Conservation (phyloP, 2,329 filamentous ascomycete genomes). For the Botrytis squamosa region DNA sequence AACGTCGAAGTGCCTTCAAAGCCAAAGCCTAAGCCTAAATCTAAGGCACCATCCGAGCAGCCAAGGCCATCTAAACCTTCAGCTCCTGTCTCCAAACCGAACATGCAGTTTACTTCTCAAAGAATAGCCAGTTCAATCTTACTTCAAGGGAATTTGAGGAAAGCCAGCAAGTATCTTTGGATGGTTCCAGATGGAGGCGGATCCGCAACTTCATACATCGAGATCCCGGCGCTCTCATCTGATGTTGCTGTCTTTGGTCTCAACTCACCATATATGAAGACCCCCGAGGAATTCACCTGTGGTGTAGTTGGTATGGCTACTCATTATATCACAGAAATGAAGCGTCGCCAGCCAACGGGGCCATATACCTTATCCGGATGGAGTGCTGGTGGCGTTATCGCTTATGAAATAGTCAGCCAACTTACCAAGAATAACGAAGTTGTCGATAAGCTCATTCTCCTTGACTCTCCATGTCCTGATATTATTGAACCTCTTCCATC, state of each 20-base stretch:
- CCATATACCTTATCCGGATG: conserved; percentile 70
- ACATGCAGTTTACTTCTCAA: conserved; percentile 28
- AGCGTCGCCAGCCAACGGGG: conserved; percentile 65
- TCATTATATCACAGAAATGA: conserved; percentile 68
- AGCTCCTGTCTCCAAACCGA: conserved; percentile 45
- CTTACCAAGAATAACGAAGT: conserved; percentile 56
- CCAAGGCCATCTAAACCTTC: conserved; percentile 33
- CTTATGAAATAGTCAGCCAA: conserved; percentile 64
- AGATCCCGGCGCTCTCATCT: conserved; percentile 42
- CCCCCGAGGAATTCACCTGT: conserved; percentile 62
- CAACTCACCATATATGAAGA: conserved; percentile 72
- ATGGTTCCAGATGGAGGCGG: conserved; percentile 51
- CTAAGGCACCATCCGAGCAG: conserved; percentile 5
- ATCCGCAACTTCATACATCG: conserved; percentile 40
- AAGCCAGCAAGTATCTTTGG: conserved; percentile 46
- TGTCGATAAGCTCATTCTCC: conserved; percentile 61
- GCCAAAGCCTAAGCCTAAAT: conserved; percentile 34
- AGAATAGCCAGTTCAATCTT: conserved; percentile 38
- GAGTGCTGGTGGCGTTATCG: conserved; percentile 74
- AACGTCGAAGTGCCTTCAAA: conserved; percentile 45
- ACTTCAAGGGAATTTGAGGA: conserved; percentile 49
- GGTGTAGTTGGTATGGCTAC: conserved; percentile 64
- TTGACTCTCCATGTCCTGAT: conserved; percentile 66
- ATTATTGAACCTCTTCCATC: conserved; percentile 66
- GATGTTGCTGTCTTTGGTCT: conserved; percentile 55